These are phyloP conservation scores for Leccinum longicurvipes DNA, from an alignment of 768 basidiomycete genomes.

Conservation along the genomic window DNA sequence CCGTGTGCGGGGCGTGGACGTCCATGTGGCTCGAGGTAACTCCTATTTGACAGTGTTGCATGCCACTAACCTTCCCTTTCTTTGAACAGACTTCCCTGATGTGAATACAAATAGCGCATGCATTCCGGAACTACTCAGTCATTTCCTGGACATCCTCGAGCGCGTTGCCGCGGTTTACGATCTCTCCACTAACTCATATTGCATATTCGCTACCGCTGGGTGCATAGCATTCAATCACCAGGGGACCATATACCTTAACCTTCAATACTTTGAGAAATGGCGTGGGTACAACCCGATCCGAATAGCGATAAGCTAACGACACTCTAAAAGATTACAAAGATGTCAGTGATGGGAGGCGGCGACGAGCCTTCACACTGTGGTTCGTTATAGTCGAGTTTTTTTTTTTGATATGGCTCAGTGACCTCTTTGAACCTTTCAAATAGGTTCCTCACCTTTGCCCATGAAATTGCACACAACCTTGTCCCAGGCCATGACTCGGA, in stretches of 20 bases:
- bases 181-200: conserved; percentile 66
- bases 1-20: conserved; percentile 50
- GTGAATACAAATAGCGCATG: conserved; percentile 41
- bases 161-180: conserved; percentile 65
- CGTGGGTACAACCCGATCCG: conserved; percentile 47
- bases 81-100: conserved; percentile 55
- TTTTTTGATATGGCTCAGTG: background rate
- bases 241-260: conserved; percentile 81
- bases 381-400: background rate
- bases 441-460: background rate
- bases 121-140: conserved; percentile 52
- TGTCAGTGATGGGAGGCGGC: background rate
- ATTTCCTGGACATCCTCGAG: conserved; percentile 66
- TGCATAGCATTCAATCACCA: conserved; percentile 92
- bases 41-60: background rate
- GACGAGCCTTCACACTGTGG: conserved; percentile 1
- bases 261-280: conserved; percentile 82
- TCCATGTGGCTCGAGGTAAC: conserved; percentile 58
- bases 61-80: background rate
- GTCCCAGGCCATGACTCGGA: background rate
- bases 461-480: background rate
- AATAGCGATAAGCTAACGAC: background rate
- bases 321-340: conserved; percentile 3
- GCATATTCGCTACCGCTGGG: conserved; percentile 65
- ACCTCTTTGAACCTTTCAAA: background rate